Evolutionary conservation across 1,284 basidiomycete species (phyloP), one percentile per base, ranked within the genome.

Genomic region (Sutorius eximius): DNA sequence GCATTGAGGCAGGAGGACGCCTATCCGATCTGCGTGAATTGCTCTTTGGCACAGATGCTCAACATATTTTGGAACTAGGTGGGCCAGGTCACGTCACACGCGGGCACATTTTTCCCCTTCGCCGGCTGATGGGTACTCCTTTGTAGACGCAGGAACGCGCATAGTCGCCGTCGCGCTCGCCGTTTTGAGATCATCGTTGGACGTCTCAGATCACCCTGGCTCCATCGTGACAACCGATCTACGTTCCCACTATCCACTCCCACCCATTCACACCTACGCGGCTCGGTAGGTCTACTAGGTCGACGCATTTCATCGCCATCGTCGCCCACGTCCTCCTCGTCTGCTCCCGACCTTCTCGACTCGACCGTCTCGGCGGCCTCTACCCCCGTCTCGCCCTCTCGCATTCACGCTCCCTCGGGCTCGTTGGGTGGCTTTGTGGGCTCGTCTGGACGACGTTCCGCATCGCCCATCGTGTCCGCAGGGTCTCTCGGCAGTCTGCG

Each of bases 61-160:
- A 78, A 22, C 75, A 71, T 36, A 73, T 85, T 38, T 59, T 92
- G 18, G 91, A 93, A 65, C 71, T 93, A 33, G 91, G 91, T 88
- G 55, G 15, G 64, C 12, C 15, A 18, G 5, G 10, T 22, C 18
- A 15, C 16, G 10, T 40, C 33, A 3, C 20, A 1, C 12, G 15
- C 11, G 6, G 16, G 24, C 20, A 8, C 30, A 93, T 0, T 29
- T 13, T 1, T n/a, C n/a, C n/a, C 3, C 40, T 41, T 32, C 27
- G 9, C 2, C 5, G 15, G 18, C n/a, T 59, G 30, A 60, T 20
- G 5, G 15, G 2, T 29, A 11, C n/a, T 12, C 44, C n/a, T 27
- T 38, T 42, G 12, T 61, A 90, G 92, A 93, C 42, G 82, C 90
- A 27, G 92, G 92, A 11, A 93, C 89, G 0, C 92, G 92, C 9